A percentile compares a stretch with the other conserved stretches of the same genome.
Evolutionary conservation across 208 protist species (phyloP).

Genomic region (Crithidia acanthocephali): DNA sequence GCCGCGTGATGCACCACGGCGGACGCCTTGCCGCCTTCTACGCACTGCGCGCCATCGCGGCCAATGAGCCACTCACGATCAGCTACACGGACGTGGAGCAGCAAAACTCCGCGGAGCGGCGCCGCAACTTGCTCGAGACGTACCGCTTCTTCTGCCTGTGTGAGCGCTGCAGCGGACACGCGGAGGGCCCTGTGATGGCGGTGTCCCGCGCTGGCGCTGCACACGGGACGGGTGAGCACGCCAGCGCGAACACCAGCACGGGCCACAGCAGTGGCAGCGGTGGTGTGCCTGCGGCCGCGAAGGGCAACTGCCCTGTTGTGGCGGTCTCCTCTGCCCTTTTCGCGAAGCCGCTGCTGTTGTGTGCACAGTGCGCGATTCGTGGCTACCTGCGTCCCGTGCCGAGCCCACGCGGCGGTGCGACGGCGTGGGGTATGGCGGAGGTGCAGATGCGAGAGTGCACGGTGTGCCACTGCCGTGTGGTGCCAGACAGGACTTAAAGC

Average conservation of each 20-base stretch:
- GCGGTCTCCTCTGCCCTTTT: slow-evolving; percentile 7
- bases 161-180: slow-evolving; percentile 42
- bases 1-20: slow-evolving; percentile 63
- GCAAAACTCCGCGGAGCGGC: slow-evolving; percentile 55
- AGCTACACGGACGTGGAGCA: slow-evolving; percentile 80
- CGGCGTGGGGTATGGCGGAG: slow-evolving; percentile 21
- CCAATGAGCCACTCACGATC: slow-evolving; percentile 62
- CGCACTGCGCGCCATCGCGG: slow-evolving; percentile 54
- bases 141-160: slow-evolving; percentile 80
- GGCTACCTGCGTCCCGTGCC: slow-evolving; percentile 62
- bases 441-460: slow-evolving; percentile 30
- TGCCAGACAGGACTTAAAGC: slow-evolving; percentile 8
- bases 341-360: slow-evolving; percentile 39
- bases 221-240: not conserved
- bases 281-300: too few species aligned
- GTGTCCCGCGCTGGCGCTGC: not conserved
- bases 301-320: not conserved
- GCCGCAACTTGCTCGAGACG: slow-evolving; percentile 48
- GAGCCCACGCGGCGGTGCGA: not conserved
- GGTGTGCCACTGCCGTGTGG: slow-evolving; percentile 20
- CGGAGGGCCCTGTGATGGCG: slow-evolving; percentile 20
- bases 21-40: slow-evolving; percentile 60
- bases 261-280: not conserved
- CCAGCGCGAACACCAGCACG: not conserved
- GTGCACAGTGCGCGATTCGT: slow-evolving; percentile 41